These are phyloP conservation scores for Halenospora varia DNA, from an alignment of 495 filamentous ascomycete species.

Conservation along the genomic window DNA sequence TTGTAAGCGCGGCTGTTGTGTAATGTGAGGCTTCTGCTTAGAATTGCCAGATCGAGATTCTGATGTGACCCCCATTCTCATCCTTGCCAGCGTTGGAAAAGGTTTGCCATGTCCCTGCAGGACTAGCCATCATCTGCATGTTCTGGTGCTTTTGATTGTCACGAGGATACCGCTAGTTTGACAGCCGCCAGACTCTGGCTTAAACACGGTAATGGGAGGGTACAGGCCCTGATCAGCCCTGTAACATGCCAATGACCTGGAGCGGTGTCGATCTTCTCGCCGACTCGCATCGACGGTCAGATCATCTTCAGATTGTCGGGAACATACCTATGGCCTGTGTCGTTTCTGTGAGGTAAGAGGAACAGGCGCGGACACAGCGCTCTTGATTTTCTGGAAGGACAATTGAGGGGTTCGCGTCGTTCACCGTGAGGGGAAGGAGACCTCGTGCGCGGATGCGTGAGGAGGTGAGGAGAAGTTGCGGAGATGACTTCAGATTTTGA, in stretches of 20 bases:
- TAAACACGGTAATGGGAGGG: not conserved
- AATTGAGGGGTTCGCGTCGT: not conserved
- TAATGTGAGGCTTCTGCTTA: too few species aligned
- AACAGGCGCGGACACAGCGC: not conserved
- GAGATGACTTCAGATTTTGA: not conserved
- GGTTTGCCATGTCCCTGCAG: slow-evolving; percentile 11
- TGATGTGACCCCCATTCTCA: slow-evolving; percentile 9
- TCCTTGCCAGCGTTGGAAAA: slow-evolving; percentile 1
- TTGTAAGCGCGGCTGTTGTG: too few species aligned
- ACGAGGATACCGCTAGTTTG: slow-evolving; percentile 11
- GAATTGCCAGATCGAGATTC: not conserved
- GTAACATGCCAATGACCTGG: not conserved
- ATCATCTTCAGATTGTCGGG: not conserved
- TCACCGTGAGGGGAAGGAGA: slow-evolving; percentile 5
- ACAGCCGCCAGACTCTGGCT: not conserved
- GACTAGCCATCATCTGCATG: not conserved
- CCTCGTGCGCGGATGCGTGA: not conserved
- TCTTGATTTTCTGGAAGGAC: not conserved
- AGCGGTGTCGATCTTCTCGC: slow-evolving; percentile 16
- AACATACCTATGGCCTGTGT: not conserved
- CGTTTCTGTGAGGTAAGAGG: slow-evolving; percentile 20
- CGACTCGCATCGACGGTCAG: too few species aligned
- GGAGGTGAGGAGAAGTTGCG: not conserved
- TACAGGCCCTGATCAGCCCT: not conserved
- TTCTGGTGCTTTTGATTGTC: slow-evolving; percentile 11